Base-by-base conservation (phyloP, 1,139 yeast species). In the Zygosaccharomyces pseudobailii region DNA sequence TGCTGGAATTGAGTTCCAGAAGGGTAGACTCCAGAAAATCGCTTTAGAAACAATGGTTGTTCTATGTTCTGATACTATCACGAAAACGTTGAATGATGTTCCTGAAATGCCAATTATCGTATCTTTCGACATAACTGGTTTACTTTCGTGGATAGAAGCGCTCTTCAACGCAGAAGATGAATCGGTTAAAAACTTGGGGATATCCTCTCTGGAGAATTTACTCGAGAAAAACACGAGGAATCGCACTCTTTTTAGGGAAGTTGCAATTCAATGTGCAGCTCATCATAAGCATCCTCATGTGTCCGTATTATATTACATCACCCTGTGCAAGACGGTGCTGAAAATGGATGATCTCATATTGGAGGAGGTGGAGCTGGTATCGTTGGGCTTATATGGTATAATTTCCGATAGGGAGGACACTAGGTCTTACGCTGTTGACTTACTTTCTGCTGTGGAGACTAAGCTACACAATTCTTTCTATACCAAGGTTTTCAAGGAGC, bases 1-100 rank as follows among this genome's bases (percentile, higher is more conserved):
- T 1, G 95, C 97, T 0, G 82, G 92, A 4, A 73, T 92, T 51
- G 97, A 92, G 61, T 76, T 90, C 38, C 96, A 90, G 62, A 79
- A 79, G 56, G 78, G 82, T 44, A 81, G 84, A 30, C 68, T 90
- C 10, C 90, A 88, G 55, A 70, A 76, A 31, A 76, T 95, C 0
- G 78, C 95, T 0, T 71, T 88, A 44, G 84, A 88, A 53, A 82
- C 95, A 40, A 87, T 94, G 95, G 87, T 96, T 0, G 74, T 84
- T 0, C 69, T 92, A 25, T 84, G 95, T 55, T 77, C 82, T 2
- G 85, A 87, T 22, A 75, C 80, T 5, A 78, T 84, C 8, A 73
- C 75, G 20, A 79, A 79, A 47, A 68, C 72, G 2, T 70, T 79
- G 33, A 71, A 76, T 8, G 75, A 74, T 19, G 66, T 66, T 22